A percentile compares a stretch with the other conserved stretches of the same genome.
Conservation (phyloP, 768 basidiomycete species). For the Amanita fuliginea region DNA sequence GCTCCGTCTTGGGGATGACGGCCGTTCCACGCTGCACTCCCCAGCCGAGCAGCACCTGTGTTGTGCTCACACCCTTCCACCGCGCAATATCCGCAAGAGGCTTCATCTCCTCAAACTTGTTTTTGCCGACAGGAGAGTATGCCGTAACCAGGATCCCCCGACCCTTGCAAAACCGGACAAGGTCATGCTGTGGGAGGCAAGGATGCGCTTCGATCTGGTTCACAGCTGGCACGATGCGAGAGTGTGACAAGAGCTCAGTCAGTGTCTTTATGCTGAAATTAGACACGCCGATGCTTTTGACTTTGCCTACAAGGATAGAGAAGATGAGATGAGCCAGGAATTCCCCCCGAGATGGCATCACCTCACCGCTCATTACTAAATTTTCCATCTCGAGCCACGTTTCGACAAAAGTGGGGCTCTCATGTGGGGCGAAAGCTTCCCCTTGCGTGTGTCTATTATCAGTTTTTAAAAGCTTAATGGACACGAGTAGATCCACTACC, state of each 20-base stretch:
- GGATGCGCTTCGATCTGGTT: constrained; percentile 55
- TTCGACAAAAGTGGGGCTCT: constrained; percentile 16
- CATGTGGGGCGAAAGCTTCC: constrained; percentile 8
- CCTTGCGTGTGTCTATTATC: not conserved
- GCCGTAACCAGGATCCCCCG: constrained; percentile 34
- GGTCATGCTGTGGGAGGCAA: constrained; percentile 35
- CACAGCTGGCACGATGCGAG: constrained; percentile 35
- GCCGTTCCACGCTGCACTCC: constrained; percentile 48
- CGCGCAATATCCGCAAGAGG: constrained; percentile 21
- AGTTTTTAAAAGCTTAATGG: not conserved
- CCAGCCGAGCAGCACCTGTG: constrained; percentile 56
- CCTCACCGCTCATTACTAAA: constrained; percentile 16
- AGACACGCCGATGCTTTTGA: constrained; percentile 42
- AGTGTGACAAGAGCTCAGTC: constrained; percentile 27
- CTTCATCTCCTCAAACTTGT: constrained; percentile 21
- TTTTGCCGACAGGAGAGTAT: constrained; percentile 33
- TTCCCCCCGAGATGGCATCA: not conserved
- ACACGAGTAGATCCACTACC: constrained; percentile 8
- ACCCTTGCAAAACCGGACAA: constrained; percentile 28
- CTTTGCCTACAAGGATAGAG: constrained; percentile 20
- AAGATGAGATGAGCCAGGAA: not conserved
- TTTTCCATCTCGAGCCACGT: constrained; percentile 18
- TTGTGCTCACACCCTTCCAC: constrained; percentile 22
- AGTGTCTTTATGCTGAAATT: constrained; percentile 42
- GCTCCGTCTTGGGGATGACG: constrained; percentile 52